Percentiles rank a stretch among this genome's conserved stretches.
These are phyloP conservation scores for Mortierella hygrophila DNA, from an alignment of 192 early-diverging fungal genomes.

Conservation along the genomic window DNA sequence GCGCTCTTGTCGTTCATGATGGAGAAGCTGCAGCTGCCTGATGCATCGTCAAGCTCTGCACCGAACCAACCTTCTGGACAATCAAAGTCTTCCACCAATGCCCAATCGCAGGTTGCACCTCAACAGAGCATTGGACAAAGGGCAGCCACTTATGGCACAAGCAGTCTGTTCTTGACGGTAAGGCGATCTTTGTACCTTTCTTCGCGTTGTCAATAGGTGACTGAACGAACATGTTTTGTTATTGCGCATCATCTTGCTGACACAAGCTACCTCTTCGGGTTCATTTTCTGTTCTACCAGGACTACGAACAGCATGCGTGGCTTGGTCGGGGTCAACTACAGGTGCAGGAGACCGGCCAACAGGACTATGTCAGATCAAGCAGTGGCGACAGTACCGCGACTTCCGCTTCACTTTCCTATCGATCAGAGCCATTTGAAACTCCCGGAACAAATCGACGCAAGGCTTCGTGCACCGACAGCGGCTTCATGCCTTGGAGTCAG, in stretches of 20 bases:
- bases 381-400: neutral
- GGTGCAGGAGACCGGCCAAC: neutral
- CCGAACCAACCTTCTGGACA: neutral
- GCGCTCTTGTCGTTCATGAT: slow-evolving; percentile 20
- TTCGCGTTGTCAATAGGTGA: neutral
- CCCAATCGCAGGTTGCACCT: neutral
- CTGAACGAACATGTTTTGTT: neutral
- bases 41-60: neutral
- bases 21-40: slow-evolving; percentile 14
- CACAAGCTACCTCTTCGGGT: neutral
- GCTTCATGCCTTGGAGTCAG: neutral
- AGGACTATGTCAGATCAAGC: neutral
- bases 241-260: neutral
- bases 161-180: slow-evolving; percentile 36
- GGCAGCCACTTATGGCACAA: neutral
- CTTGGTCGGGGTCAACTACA: slow-evolving; percentile 11
- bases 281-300: neutral
- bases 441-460: neutral
- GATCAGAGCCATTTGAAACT: neutral
- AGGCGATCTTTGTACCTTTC: neutral
- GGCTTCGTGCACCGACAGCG: slow-evolving; percentile 1
- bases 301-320: slow-evolving; percentile 26
- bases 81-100: neutral
- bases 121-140: neutral
- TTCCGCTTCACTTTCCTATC: neutral